Evolutionary conservation across 2,329 filamentous ascomycete species (phyloP), one percentile per base, ranked within the genome.

Genomic region (Plectosphaerella sp.): DNA sequence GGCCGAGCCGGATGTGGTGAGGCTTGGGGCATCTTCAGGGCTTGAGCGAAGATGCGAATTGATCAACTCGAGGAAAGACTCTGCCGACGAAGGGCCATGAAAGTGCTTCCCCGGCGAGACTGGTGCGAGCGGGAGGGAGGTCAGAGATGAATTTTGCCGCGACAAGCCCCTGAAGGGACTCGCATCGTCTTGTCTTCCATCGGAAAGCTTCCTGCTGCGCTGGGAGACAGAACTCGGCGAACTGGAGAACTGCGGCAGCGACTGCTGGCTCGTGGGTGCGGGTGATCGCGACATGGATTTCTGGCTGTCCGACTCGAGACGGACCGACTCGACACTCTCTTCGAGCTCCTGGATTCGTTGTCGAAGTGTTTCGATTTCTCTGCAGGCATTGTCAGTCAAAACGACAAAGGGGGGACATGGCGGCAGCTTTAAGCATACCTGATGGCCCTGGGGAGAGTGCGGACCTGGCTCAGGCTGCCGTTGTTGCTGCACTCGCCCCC

Each of bases 331-430:
- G 15, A 41, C 15, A n/a, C 15, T 41, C 16, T 55, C 55, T 48
- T 69, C 61, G 4, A 75, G 57, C 37, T 72, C 63, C 47, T 48
- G 22, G 10, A 55, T 36, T 16, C 60, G 64, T 36, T 64, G 59
- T 51, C 64, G 66, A 48, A 74, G 54, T 11, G 64, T 62, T 22
- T 71, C 67, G 42, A 73, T 68, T 55, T 72, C 69, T 54, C 66
- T 41, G 37, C 37, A 12, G 37, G 15, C 37, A 14, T 8, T 14
- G 37, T n/a, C 37, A 41, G 14, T 15, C 14, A 9, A 39, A n/a
- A n/a, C n/a, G n/a, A 22, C 22, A 22, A 22, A 22, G 22, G 22
- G 22, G 22, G 22, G 22, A 5, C 22, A 22, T 22, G 22, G 22
- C 22, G 22, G 5, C 22, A 22, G 22, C 22, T 22, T 22, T 22